Conservation (phyloP, 148 eudicot species). For the Vaccinium darrowii region DNA sequence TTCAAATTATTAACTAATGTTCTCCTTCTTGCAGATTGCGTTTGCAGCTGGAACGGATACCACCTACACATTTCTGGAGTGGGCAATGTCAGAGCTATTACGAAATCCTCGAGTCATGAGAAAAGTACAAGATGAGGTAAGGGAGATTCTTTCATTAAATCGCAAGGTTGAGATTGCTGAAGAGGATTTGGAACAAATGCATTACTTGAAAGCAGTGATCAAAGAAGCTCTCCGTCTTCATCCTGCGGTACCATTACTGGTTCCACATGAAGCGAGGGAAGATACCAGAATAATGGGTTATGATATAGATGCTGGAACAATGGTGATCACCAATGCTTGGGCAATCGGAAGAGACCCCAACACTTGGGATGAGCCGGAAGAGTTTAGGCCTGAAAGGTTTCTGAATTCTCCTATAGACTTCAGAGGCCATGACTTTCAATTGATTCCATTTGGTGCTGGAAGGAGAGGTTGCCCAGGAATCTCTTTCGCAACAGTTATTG, state of each 20-base stretch:
- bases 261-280: neutral
- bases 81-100: conserved; percentile 9
- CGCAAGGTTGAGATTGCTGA: neutral
- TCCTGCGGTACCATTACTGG: neutral
- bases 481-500: neutral
- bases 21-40: neutral
- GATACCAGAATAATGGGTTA: conserved; percentile 2
- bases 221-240: conserved; percentile 8
- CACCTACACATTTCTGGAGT: conserved; percentile 3
- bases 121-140: neutral
- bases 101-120: neutral
- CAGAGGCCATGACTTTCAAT: conserved; percentile 5
- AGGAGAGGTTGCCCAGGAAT: conserved; percentile 6
- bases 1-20: neutral
- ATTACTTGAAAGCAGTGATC: conserved; percentile 8
- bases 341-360: conserved; percentile 2
- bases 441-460: conserved; percentile 5
- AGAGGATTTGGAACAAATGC: neutral
- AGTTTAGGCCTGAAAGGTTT: conserved; percentile 9
- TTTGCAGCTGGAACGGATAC: conserved; percentile 4
- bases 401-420: neutral
- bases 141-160: neutral
- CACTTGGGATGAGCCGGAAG: neutral
- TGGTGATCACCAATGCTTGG: neutral
- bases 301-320: neutral